Evolutionary conservation across 441 rosid species (phyloP).

Genomic region (Corymbia calophylla): DNA sequence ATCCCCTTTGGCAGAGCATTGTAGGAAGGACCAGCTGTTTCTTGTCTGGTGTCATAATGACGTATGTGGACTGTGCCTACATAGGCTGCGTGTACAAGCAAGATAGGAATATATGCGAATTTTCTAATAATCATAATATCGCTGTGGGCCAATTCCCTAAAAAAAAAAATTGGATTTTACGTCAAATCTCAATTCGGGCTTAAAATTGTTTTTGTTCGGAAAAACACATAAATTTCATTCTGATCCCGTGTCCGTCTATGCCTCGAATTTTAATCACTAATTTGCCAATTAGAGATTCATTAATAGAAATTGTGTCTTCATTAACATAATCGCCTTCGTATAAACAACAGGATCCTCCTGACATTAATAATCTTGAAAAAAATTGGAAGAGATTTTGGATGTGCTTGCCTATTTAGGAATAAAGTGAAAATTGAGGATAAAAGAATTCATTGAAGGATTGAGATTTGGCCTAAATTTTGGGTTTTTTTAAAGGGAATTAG

Average conservation of each 20-base stretch:
- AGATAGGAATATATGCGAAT: too few relatives aligned
- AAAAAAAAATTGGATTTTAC: neutral
- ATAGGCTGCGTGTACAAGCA: neutral
- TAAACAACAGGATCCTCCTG: too few relatives aligned
- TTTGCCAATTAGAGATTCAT: too few relatives aligned
- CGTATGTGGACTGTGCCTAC: neutral
- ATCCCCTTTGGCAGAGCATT: neutral
- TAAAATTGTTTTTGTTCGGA: neutral
- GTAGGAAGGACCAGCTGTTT: constrained; percentile 18
- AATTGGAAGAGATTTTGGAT: neutral
- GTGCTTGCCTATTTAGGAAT: neutral
- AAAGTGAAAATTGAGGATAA: neutral
- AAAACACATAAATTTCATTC: neutral
- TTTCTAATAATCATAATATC: neutral
- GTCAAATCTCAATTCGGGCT: fast-evolving
- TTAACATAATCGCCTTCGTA: too few relatives aligned
- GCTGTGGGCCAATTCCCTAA: neutral
- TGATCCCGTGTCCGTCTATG: fast-evolving
- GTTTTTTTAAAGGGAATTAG: neutral
- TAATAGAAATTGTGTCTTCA: too few relatives aligned
- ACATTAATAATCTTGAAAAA: neutral
- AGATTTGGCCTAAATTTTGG: neutral
- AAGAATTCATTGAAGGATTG: neutral
- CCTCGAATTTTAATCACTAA: neutral
- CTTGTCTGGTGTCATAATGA: constrained; percentile 14